phyloP scores from a whole-genome alignment of 345 rosid genomes.

The Lumnitzera racemosa region DNA sequence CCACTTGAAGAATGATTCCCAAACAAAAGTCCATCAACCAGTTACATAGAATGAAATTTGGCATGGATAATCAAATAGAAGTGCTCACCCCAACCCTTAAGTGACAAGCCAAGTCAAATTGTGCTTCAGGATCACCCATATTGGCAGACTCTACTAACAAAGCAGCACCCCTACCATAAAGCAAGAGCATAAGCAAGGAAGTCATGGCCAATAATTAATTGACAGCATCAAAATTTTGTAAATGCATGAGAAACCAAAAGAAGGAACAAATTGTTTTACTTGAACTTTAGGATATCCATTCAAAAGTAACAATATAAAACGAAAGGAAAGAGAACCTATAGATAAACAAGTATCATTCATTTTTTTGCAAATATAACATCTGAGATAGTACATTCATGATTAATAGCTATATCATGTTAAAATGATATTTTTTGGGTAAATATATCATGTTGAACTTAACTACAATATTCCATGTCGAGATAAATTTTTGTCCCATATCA shows the following conservation, averaged over 20 bases:
- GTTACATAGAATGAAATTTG: not conserved
- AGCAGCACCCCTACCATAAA: slow-evolving; percentile 66
- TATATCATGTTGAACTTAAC: no score
- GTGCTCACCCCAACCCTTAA: slow-evolving; percentile 71
- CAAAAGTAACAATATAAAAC: not conserved
- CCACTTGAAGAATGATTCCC: not conserved
- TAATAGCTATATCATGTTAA: no score
- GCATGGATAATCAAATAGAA: not conserved
- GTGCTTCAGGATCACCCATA: slow-evolving; percentile 93
- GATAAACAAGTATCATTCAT: no score
- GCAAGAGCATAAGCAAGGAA: slow-evolving; percentile 4
- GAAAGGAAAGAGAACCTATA: not conserved
- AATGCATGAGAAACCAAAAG: not conserved
- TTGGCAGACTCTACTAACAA: slow-evolving; percentile 89
- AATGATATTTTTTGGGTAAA: no score
- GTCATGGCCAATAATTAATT: not conserved
- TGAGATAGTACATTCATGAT: no score
- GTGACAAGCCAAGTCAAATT: slow-evolving; percentile 74
- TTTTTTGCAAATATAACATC: no score
- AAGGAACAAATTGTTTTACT: no score
- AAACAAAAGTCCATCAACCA: not conserved
- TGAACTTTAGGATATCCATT: no score
- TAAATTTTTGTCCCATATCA: not conserved
- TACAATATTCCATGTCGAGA: no score
- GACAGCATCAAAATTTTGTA: not conserved